Percentiles rank a stretch among this genome's conserved stretches.
These are phyloP conservation scores for Moelleriella libera DNA, from an alignment of 2,329 filamentous ascomycete genomes.

Conservation along the genomic window DNA sequence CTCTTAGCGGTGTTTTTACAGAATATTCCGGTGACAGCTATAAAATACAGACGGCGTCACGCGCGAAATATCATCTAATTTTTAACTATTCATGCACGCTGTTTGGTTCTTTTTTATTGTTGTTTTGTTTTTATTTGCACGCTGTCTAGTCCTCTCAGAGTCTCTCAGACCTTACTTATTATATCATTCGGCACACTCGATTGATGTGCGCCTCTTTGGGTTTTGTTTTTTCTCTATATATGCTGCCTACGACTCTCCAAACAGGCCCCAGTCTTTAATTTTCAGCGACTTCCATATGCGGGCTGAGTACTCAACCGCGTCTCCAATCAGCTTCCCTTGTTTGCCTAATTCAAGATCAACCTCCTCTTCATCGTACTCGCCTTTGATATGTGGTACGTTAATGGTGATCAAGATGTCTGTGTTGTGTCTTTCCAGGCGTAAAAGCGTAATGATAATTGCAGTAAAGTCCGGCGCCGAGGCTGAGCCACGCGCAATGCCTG, in stretches of 20 bases:
- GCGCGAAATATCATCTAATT: too few relatives aligned
- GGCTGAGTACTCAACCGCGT: slow-evolving; percentile 52
- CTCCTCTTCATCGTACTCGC: slow-evolving; percentile 59
- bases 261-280: slow-evolving; percentile 70
- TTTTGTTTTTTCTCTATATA: too few relatives aligned
- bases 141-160: too few relatives aligned
- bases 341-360: slow-evolving; percentile 53
- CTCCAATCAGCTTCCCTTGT: slow-evolving; percentile 53
- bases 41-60: too few relatives aligned
- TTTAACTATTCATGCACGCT: too few relatives aligned
- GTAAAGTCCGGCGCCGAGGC: slow-evolving; percentile 46
- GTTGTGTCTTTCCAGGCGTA: slow-evolving; percentile 58
- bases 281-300: slow-evolving; percentile 60
- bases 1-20: too few relatives aligned
- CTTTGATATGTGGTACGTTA: slow-evolving; percentile 73
- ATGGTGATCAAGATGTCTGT: slow-evolving; percentile 78
- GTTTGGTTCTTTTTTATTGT: too few relatives aligned
- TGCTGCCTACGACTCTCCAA: slow-evolving; percentile 22
- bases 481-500: slow-evolving; percentile 17
- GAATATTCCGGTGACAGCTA: too few relatives aligned
- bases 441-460: slow-evolving; percentile 60
- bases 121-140: too few relatives aligned
- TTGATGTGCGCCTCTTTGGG: too few relatives aligned
- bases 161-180: too few relatives aligned
- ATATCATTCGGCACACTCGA: too few relatives aligned